These are phyloP conservation scores for Penicillium concentricum DNA, from an alignment of 2,329 filamentous ascomycete species.

Conservation along the genomic window DNA sequence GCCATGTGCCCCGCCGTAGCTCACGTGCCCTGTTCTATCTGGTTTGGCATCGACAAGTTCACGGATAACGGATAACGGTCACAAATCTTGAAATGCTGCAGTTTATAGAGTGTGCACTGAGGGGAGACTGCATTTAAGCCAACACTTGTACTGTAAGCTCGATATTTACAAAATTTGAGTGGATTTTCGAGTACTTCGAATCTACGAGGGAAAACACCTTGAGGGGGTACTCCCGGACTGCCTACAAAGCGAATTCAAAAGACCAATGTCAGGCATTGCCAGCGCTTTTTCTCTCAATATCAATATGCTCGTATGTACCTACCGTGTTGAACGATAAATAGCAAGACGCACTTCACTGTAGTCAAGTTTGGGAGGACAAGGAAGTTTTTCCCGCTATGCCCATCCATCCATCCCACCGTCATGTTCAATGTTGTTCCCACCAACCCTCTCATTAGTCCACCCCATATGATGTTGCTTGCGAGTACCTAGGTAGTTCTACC, in stretches of 20 bases:
- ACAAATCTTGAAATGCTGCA: neutral
- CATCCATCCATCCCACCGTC: no score
- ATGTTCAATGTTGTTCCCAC: no score
- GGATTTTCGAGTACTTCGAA: neutral
- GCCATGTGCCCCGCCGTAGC: constrained; percentile 18
- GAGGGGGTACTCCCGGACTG: neutral
- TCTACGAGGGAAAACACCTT: neutral
- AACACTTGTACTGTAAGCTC: neutral
- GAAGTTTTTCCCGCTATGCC: no score
- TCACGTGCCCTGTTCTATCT: constrained; percentile 13
- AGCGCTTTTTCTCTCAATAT: no score
- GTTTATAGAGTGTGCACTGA: neutral
- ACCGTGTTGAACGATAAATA: no score
- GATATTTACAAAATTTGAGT: neutral
- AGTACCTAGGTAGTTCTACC: no score
- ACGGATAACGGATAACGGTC: neutral
- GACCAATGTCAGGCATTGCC: no score
- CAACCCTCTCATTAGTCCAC: no score
- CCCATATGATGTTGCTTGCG: no score
- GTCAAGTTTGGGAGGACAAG: no score
- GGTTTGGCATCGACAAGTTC: neutral
- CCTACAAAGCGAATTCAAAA: neutral
- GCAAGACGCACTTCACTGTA: no score
- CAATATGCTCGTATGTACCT: no score
- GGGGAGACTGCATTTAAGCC: neutral